Conservation (phyloP, 345 rosid species). For the Camelina hispida region DNA sequence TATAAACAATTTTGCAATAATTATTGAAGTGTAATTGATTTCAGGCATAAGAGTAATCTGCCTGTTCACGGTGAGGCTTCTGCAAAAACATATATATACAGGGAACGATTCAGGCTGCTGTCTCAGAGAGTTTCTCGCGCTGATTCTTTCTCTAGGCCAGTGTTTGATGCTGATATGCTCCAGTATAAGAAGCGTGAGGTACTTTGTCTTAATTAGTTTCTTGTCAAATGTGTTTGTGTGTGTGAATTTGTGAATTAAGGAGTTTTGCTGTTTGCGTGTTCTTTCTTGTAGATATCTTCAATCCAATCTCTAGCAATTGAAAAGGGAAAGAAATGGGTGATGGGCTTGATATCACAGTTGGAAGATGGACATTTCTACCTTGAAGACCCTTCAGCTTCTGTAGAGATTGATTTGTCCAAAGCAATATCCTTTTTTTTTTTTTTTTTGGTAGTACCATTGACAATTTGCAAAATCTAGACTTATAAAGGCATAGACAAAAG, state of each 20-base stretch:
- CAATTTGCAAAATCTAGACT: too few relatives aligned
- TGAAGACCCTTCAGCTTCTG: slow-evolving; percentile 85
- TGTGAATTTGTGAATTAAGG: not conserved
- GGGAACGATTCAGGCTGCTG: slow-evolving; percentile 72
- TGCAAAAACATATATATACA: slow-evolving; percentile 39
- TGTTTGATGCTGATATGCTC: slow-evolving; percentile 62
- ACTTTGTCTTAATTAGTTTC: not conserved
- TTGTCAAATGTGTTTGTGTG: too few relatives aligned
- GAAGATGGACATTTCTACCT: slow-evolving; percentile 94
- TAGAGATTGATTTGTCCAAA: slow-evolving; percentile 74
- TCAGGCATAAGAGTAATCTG: slow-evolving; percentile 56
- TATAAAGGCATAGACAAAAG: too few relatives aligned
- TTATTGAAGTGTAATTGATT: not conserved
- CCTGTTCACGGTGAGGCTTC: slow-evolving; percentile 75
- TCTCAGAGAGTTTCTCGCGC: slow-evolving; percentile 81
- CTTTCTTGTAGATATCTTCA: slow-evolving; percentile 63
- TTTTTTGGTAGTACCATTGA: too few relatives aligned
- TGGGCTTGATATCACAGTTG: slow-evolving; percentile 91
- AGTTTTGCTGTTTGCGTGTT: slow-evolving; percentile 1
- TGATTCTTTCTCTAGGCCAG: slow-evolving; percentile 68
- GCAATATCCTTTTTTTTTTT: too few relatives aligned
- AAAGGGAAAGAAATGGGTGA: slow-evolving; percentile 83
- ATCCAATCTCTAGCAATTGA: slow-evolving; percentile 76
- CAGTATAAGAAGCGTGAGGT: slow-evolving; percentile 75
- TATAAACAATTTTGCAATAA: too few relatives aligned